Evolutionary conservation across 2,329 filamentous ascomycete species (phyloP).

Genomic region (Aureobasidium sp.): DNA sequence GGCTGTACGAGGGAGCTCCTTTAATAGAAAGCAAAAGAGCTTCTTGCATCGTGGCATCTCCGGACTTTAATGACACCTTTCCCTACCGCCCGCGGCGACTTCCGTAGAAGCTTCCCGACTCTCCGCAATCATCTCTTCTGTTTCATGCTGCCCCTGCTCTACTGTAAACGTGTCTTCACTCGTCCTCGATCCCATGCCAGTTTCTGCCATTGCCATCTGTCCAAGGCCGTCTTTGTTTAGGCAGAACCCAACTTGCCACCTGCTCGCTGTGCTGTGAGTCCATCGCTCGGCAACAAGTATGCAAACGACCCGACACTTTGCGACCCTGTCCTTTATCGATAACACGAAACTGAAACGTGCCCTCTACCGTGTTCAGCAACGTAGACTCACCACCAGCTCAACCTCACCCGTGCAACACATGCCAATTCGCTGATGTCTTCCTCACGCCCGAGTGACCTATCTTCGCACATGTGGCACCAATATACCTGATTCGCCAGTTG

Average conservation of each 20-base stretch:
- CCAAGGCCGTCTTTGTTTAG: background rate
- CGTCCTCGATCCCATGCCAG: background rate
- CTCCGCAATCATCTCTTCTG: background rate
- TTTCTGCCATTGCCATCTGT: background rate
- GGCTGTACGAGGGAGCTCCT: background rate
- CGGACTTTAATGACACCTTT: background rate
- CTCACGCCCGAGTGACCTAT: background rate
- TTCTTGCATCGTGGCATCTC: background rate
- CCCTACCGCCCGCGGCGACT: background rate
- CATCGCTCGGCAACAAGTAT: background rate
- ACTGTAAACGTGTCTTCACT: constrained; percentile 2
- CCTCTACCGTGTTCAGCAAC: background rate
- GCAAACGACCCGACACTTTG: background rate
- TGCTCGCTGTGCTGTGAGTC: background rate
- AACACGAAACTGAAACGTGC: background rate
- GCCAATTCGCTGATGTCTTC: background rate
- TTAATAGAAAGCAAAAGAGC: constrained; percentile 8
- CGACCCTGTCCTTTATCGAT: background rate
- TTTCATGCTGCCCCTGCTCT: constrained; percentile 1
- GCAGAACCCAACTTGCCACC: background rate
- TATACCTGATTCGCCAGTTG: background rate
- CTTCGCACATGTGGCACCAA: background rate
- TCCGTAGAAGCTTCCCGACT: background rate
- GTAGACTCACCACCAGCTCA: background rate
- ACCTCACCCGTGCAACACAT: background rate